Conservation (phyloP, 129 eudicot species). For the Flaveria trinervia region DNA sequence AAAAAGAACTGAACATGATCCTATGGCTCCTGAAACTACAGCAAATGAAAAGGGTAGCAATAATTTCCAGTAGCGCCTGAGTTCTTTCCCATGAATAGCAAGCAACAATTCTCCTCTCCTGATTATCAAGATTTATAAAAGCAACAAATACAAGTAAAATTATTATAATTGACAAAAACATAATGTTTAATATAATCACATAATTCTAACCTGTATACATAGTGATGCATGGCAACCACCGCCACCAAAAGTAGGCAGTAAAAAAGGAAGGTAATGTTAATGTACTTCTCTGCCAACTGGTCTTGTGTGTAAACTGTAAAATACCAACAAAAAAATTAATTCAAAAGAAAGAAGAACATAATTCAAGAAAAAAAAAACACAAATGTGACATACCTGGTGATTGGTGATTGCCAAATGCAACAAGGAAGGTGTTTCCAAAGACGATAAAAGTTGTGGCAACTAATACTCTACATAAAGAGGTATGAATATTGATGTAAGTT, state of each 20-base stretch:
- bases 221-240: slow-evolving; percentile 74
- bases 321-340: neutral
- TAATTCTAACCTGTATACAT: slow-evolving; percentile 67
- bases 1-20: slow-evolving; percentile 96
- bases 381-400: slow-evolving; percentile 74
- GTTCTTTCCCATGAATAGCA: slow-evolving; percentile 62
- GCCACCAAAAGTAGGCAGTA: slow-evolving; percentile 74
- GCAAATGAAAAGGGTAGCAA: slow-evolving; percentile 94
- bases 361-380: neutral
- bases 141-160: slow-evolving; percentile 5
- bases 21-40: slow-evolving; percentile 95
- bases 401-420: slow-evolving; percentile 96
- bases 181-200: neutral
- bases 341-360: neutral
- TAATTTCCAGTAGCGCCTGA: slow-evolving; percentile 75
- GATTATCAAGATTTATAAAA: slow-evolving; percentile 34
- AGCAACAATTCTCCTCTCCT: slow-evolving; percentile 86
- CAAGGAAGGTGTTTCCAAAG: slow-evolving; percentile 92
- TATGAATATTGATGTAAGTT: neutral
- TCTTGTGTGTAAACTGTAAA: slow-evolving; percentile 88
- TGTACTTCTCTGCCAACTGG: slow-evolving; percentile 92
- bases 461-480: slow-evolving; percentile 64
- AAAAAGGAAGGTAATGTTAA: slow-evolving; percentile 75
- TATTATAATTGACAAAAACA: neutral
- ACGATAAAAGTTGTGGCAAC: slow-evolving; percentile 91